phyloP scores from a whole-genome alignment of 129 eudicot genomes.

The Tagetes erecta region DNA sequence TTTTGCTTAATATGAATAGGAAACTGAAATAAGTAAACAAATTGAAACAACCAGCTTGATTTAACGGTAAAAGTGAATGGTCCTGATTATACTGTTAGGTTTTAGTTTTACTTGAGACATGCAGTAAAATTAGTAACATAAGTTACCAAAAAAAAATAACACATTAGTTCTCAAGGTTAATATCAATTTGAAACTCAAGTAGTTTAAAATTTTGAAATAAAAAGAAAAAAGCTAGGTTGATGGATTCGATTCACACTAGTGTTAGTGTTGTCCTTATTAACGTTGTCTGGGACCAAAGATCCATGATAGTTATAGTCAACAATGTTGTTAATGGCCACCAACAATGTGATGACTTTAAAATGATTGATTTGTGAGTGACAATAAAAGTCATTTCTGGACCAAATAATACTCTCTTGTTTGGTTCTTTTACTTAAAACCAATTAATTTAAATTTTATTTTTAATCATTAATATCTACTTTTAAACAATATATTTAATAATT shows the following conservation, averaged over 20 bases:
- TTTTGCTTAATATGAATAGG: too few relatives aligned
- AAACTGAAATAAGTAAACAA: too few relatives aligned
- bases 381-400: slow-evolving; percentile 12
- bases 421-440: not conserved
- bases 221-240: slow-evolving; percentile 21
- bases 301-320: slow-evolving; percentile 42
- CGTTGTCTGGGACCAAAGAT: slow-evolving; percentile 46
- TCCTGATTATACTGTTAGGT: too few relatives aligned
- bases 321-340: slow-evolving; percentile 31
- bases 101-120: too few relatives aligned
- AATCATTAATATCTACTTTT: too few relatives aligned
- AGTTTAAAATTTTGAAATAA: slow-evolving; percentile 27
- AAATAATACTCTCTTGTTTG: slow-evolving; percentile 11
- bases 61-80: too few relatives aligned
- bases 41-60: too few relatives aligned
- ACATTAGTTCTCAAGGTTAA: too few relatives aligned
- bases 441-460: too few relatives aligned
- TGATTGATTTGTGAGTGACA: slow-evolving; percentile 26
- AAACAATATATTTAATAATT: too few relatives aligned
- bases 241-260: slow-evolving; percentile 25
- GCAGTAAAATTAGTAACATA: too few relatives aligned
- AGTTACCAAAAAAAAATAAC: too few relatives aligned
- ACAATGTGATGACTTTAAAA: slow-evolving; percentile 27
- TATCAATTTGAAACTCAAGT: not conserved
- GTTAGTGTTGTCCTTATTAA: slow-evolving; percentile 28